Evolutionary conservation across 1,139 yeast species (phyloP), one percentile per base, ranked within the genome.

Genomic region (Yamadazyma siamensis): DNA sequence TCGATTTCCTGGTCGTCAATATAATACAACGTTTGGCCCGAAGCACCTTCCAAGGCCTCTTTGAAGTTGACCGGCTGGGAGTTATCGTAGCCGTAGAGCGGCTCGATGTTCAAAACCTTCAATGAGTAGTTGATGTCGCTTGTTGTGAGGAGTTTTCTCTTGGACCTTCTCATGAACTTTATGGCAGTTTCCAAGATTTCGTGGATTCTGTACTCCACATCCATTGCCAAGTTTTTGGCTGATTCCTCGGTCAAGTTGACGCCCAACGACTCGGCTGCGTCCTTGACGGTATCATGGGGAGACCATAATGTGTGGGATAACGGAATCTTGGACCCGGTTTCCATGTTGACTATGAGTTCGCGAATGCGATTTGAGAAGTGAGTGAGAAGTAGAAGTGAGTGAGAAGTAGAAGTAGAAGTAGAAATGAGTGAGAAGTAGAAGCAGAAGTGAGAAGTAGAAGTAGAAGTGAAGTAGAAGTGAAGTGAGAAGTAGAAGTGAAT

Each of bases 191-290:
- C 97, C 36, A 91, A 67, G 27, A 94, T 85, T 59, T 94, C 98
- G 54, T 91, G 94, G 41, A 94, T 87, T 43, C 98, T 75, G 54
- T 94, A 94, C 61, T 94, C 99, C 18, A 91, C 95, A 56, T 94
- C 99, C 98, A 94, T 91, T 5, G 99, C 98, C 38, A 94, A 65
- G 41, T 94, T 87, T 50, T 87, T 86, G 31, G 96, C 85, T 2
- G 94, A 95, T 40, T 94, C 98, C 38, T 91, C 97, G 14, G 88
- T 86, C 27, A 91, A 63, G 38, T 73, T 81, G 24, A 91, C 71
- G 2, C 98, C 98, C 13, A 91, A 66, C 3, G 88, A 76, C 50
- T 91, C 98, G 0, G 97, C 96, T 12, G 87, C 96, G 64, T 94
- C 98, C 50, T 83, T 83, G 13, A 94, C 96, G 0, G 98, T 94